Conservation (phyloP, 169 alveolate genomes). For the Cryptosporidium ubiquitum region DNA sequence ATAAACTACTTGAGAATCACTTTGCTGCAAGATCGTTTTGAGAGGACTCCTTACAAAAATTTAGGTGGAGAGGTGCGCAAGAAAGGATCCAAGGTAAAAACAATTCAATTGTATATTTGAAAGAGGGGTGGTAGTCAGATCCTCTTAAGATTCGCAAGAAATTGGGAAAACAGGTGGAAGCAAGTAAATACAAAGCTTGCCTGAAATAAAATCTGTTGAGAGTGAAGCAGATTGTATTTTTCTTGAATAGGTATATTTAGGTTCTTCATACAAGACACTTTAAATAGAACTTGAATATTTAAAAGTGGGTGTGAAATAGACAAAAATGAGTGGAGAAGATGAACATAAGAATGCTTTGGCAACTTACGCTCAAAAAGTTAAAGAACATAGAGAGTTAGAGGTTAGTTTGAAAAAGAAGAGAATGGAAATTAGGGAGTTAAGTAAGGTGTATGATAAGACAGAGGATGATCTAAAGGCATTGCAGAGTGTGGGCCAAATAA, state of each 20-base stretch:
- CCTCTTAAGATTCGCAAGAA: not conserved
- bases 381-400: conserved; percentile 80
- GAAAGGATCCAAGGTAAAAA: not conserved
- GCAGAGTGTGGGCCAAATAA: conserved; percentile 97
- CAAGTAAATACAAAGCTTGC: not conserved
- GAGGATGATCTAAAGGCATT: conserved; percentile 96
- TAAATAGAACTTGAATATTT: not conserved
- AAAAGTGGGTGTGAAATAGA: not conserved
- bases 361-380: conserved; percentile 79
- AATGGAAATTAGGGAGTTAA: conserved; percentile 84
- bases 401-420: conserved; percentile 74
- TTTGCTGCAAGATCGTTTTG: not conserved
- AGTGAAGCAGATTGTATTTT: not conserved
- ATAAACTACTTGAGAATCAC: not conserved
- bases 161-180: not conserved
- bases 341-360: conserved; percentile 65
- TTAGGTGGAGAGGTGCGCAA: not conserved
- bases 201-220: not conserved
- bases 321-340: conserved; percentile 40
- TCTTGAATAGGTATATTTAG: not conserved
- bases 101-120: not conserved
- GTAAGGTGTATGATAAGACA: conserved; percentile 90
- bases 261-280: not conserved
- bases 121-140: not conserved
- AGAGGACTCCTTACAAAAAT: not conserved